Percentiles rank a stretch among this genome's conserved stretches.
Conservation (phyloP, 495 filamentous ascomycete species). For the Sporormia fimetaria region DNA sequence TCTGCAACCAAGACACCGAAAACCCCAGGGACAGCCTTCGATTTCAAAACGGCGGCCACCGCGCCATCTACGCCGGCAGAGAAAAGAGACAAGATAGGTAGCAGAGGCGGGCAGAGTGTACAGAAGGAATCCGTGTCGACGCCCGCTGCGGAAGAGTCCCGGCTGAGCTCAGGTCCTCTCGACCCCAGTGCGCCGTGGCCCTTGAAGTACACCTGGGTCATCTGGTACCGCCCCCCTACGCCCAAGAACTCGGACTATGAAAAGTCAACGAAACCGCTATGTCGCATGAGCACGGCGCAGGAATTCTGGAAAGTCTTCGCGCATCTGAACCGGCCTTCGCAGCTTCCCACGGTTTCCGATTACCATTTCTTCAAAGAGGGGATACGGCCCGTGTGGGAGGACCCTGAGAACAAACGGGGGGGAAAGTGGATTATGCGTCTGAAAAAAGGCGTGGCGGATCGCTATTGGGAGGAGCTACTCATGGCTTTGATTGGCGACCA, state of each 20-base stretch:
- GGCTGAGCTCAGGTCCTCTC: slow-evolving; percentile 11
- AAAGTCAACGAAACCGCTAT: slow-evolving; percentile 83
- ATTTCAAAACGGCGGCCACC: slow-evolving; percentile 43
- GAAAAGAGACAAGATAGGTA: slow-evolving; percentile 41
- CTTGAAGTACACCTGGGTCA: slow-evolving; percentile 82
- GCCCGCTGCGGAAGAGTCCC: slow-evolving; percentile 22
- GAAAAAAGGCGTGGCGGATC: slow-evolving; percentile 92
- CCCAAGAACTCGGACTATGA: slow-evolving; percentile 98
- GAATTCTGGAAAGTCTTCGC: slow-evolving; percentile 88
- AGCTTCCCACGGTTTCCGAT: slow-evolving; percentile 83
- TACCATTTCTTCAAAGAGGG: slow-evolving; percentile 98
- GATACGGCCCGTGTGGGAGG: slow-evolving; percentile 95
- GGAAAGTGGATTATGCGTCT: slow-evolving; percentile 95
- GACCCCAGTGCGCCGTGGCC: slow-evolving; percentile 25
- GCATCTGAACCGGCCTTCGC: slow-evolving; percentile 81
- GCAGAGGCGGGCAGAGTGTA: slow-evolving; percentile 10
- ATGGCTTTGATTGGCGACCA: slow-evolving; percentile 89
- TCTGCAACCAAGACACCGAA: slow-evolving; percentile 72
- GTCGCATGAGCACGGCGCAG: slow-evolving; percentile 68
- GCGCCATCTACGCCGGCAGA: slow-evolving; percentile 46
- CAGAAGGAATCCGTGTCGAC: slow-evolving; percentile 20
- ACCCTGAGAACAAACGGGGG: slow-evolving; percentile 88
- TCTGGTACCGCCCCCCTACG: slow-evolving; percentile 92
- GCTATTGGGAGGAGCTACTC: slow-evolving; percentile 95
- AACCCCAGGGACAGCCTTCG: slow-evolving; percentile 69